Evolutionary conservation across 139 green algal species (phyloP), one percentile per base, ranked within the genome.

Genomic region (Marvania coccoides): DNA sequence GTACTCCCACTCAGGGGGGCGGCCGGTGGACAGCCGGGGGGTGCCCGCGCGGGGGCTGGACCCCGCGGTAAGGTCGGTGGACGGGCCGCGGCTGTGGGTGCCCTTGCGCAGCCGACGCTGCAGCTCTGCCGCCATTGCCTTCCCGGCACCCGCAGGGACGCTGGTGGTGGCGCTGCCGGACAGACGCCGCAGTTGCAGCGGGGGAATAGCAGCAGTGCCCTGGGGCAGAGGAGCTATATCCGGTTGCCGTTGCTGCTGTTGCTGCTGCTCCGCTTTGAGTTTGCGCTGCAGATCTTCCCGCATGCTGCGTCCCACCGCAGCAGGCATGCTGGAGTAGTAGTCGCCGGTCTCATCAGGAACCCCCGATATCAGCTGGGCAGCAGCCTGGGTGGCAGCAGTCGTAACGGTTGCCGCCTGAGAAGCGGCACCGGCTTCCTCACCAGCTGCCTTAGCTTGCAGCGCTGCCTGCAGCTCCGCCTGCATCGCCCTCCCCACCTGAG

Each of bases 321-420:
- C 65, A 1, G 65, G 65, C 65, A 72, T 57, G 24, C 35, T 72
- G 45, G 23, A 55, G 58, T 65, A 72, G 6, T 58, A 33, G 24
- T 39, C 36, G 28, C 46, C 33, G 6, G 36, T 19, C 42, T 51
- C 42, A 51, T 51, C 19, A 19, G 19, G 19, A 19, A 19, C 19
- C 19, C 19, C 19, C 19, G 19, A 28, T 51, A 51, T 51, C 2
- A 62, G 62, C 13, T 24, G 15, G 5, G 13, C 13, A 19, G 28
- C 33, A 46, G 6, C 7, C 2, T 14, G 13, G 24, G 15, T 12
- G 1, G 10, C 10, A 6, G 2, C 29, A 15, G 29, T 10, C 23
- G 48, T 2, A 29, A 30, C 30, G 19, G 14, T 29, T 38, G 29
- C 31, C 6, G 53, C 37, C 26, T 47, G 24, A 5, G 23, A 35